phyloP scores from a whole-genome alignment of 2,329 filamentous ascomycete species.

The Magnaporthiopsis rhizophila region DNA sequence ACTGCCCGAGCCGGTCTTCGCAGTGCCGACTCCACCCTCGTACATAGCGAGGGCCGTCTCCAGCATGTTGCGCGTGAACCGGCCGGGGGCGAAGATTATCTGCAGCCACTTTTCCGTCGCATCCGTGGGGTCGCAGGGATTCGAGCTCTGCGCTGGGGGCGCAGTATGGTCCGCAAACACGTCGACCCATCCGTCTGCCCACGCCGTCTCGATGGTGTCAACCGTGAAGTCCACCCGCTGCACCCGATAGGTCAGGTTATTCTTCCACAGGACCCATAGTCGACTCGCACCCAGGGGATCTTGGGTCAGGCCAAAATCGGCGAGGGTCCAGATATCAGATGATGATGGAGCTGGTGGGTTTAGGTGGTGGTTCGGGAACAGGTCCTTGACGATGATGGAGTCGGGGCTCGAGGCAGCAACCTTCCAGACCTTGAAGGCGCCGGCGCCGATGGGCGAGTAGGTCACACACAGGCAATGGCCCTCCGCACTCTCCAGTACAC shows the following conservation, averaged over 20 bases:
- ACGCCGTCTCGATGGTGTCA: constrained; percentile 52
- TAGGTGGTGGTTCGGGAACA: constrained; percentile 56
- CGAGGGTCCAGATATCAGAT: constrained; percentile 71
- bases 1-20: constrained; percentile 29
- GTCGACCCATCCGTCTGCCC: constrained; percentile 63
- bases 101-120: constrained; percentile 79
- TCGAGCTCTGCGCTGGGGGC: constrained; percentile 47
- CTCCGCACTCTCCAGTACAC: constrained; percentile 53
- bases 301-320: constrained; percentile 62
- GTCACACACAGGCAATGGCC: constrained; percentile 59
- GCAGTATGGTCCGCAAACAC: constrained; percentile 54
- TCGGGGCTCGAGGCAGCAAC: constrained; percentile 58
- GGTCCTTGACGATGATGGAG: constrained; percentile 58
- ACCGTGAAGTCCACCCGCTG: constrained; percentile 66
- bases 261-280: constrained; percentile 73
- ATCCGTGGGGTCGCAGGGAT: constrained; percentile 58
- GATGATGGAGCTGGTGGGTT: constrained; percentile 62
- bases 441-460: constrained; percentile 78
- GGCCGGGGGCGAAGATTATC: constrained; percentile 73
- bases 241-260: constrained; percentile 69
- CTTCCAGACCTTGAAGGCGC: constrained; percentile 92
- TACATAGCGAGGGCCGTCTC: constrained; percentile 81
- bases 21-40: constrained; percentile 50
- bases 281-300: constrained; percentile 28
- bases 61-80: constrained; percentile 70